These are phyloP conservation scores for Fusarium tricinctum DNA, from an alignment of 2,329 filamentous ascomycete species.

Conservation along the genomic window DNA sequence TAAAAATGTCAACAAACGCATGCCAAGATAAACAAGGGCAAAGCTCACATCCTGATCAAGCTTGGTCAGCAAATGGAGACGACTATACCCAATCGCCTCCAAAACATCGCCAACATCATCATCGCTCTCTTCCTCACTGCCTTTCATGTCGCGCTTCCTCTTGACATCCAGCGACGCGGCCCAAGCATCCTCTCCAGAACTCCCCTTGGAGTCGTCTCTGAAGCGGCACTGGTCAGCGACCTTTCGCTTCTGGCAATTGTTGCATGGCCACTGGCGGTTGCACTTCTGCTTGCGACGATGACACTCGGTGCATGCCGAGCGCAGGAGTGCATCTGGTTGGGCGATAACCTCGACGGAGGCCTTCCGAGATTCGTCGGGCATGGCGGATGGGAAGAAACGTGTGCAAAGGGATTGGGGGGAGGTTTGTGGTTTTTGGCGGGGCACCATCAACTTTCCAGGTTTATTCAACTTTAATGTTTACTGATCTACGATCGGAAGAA, in stretches of 20 bases:
- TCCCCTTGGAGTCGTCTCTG: slow-evolving; percentile 20
- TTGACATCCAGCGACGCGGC: slow-evolving; percentile 26
- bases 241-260: slow-evolving; percentile 29
- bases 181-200: slow-evolving; percentile 11
- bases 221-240: slow-evolving; percentile 33
- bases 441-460: neutral
- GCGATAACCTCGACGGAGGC: neutral
- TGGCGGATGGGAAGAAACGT: slow-evolving; percentile 1
- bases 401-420: neutral
- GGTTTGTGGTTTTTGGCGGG: neutral
- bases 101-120: slow-evolving; percentile 30
- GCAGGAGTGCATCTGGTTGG: slow-evolving; percentile 12
- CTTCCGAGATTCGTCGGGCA: slow-evolving; percentile 32
- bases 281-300: slow-evolving; percentile 34
- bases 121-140: slow-evolving; percentile 3
- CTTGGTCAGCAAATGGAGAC: slow-evolving; percentile 28
- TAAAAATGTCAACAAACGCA: neutral
- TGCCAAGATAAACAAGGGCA: too few species aligned
- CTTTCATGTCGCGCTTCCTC: slow-evolving; percentile 18
- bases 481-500: slow-evolving; percentile 3
- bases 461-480: slow-evolving; percentile 12
- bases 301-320: slow-evolving; percentile 27
- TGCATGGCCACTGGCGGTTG: slow-evolving; percentile 33
- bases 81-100: slow-evolving; percentile 28
- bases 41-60: slow-evolving; percentile 26